These are phyloP conservation scores for Ceratocystis smalleyi DNA, from an alignment of 2,329 filamentous ascomycete species.

Conservation along the genomic window DNA sequence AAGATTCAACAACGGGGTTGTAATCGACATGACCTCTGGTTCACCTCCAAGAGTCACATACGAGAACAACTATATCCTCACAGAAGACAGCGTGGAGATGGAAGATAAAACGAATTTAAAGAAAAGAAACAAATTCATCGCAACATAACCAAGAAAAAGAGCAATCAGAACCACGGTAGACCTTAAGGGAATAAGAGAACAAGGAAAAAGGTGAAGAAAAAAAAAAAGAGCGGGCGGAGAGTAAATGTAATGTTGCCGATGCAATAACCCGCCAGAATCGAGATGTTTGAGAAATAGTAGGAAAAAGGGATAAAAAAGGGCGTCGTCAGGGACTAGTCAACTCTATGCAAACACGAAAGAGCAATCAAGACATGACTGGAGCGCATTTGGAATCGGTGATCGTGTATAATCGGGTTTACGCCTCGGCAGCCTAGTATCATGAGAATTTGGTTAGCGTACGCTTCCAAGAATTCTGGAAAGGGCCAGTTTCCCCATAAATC, in stretches of 20 bases:
- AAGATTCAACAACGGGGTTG: no score
- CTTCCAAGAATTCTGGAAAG: no score
- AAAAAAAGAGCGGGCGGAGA: conserved; percentile 13
- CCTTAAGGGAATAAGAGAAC: conserved; percentile 12
- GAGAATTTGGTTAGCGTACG: not conserved
- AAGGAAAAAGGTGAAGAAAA: conserved; percentile 15
- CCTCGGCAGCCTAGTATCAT: conserved; percentile 1
- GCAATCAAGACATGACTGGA: not conserved
- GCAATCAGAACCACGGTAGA: not conserved
- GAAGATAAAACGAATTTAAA: conserved; percentile 17
- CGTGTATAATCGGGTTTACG: not conserved
- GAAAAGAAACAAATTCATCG: conserved; percentile 18
- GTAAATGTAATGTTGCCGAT: conserved; percentile 5
- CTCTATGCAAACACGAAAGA: not conserved
- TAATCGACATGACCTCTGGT: not conserved
- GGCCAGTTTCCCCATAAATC: not conserved
- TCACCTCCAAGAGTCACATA: not conserved
- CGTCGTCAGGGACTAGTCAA: not conserved
- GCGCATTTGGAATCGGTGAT: not conserved
- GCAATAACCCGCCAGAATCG: conserved; percentile 4
- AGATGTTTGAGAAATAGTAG: conserved; percentile 17
- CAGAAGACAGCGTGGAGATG: conserved; percentile 17
- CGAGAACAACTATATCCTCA: not conserved
- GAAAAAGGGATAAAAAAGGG: conserved; percentile 13
- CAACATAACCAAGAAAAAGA: conserved; percentile 17